Conservation (phyloP, 1,139 yeast genomes). For the Debaryomycetaceae sp. region DNA sequence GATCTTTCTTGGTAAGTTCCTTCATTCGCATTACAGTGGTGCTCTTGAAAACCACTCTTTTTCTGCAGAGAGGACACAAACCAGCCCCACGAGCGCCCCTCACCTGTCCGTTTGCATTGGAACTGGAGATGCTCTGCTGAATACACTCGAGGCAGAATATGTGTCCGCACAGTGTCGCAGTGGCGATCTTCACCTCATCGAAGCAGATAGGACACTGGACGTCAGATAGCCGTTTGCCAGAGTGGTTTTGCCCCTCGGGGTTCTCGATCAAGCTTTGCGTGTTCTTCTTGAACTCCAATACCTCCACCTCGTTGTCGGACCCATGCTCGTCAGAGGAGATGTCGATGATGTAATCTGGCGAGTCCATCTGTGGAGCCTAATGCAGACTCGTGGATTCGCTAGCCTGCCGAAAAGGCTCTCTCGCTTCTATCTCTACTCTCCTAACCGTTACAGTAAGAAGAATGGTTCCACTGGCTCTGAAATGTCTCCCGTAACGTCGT, state of each 20-base stretch:
- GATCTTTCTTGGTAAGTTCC: constrained; percentile 11
- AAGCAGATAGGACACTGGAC: constrained; percentile 48
- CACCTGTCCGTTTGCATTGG: constrained; percentile 42
- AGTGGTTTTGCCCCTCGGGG: constrained; percentile 20
- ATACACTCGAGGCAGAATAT: constrained; percentile 45
- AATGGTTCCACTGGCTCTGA: too few species aligned
- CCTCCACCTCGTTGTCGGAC: constrained; percentile 35
- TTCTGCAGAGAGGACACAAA: constrained; percentile 44
- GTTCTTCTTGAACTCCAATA: constrained; percentile 35
- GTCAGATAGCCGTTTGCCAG: constrained; percentile 32
- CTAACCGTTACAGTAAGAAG: too few species aligned
- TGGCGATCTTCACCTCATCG: constrained; percentile 38
- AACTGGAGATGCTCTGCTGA: constrained; percentile 39
- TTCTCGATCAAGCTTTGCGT: constrained; percentile 33
- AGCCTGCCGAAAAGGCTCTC: too few species aligned
- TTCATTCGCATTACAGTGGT: constrained; percentile 36
- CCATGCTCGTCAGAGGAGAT: constrained; percentile 26
- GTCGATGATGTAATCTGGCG: constrained; percentile 17
- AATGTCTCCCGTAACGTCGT: neutral
- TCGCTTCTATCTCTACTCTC: too few species aligned
- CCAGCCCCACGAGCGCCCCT: constrained; percentile 36
- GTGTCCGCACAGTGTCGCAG: constrained; percentile 45
- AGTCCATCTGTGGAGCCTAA: neutral
- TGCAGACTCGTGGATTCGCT: too few species aligned
- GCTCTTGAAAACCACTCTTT: constrained; percentile 38